phyloP scores from a whole-genome alignment of 2,329 filamentous ascomycete species.

The Hymenotorrendiella dingleyae region DNA sequence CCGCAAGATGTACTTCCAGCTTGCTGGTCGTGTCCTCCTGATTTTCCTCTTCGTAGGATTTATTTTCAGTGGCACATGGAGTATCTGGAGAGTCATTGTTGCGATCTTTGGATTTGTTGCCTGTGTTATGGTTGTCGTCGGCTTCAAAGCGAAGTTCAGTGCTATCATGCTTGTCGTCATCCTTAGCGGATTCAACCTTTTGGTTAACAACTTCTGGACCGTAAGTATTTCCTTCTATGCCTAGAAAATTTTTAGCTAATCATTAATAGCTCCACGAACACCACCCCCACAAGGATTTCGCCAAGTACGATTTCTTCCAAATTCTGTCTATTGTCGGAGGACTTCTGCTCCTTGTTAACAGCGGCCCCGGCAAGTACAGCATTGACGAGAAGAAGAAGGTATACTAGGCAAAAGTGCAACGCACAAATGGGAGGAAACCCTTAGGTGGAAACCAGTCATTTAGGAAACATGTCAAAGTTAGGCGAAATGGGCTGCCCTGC shows the following conservation, averaged over 20 bases:
- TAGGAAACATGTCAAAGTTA: conserved; percentile 16
- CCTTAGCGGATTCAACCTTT: conserved; percentile 89
- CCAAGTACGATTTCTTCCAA: conserved; percentile 99
- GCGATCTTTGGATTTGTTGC: conserved; percentile 81
- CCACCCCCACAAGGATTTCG: conserved; percentile 99
- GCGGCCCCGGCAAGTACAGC: conserved; percentile 93
- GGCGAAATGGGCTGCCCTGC: conserved; percentile 16
- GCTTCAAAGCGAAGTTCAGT: conserved; percentile 99
- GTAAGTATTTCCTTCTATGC: conserved; percentile 52
- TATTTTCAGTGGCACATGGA: conserved; percentile 92
- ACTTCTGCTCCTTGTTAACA: conserved; percentile 94
- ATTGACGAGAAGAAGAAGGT: conserved; percentile 99
- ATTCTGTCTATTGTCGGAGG: conserved; percentile 97
- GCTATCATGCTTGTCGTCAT: conserved; percentile 92
- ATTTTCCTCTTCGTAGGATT: conserved; percentile 98
- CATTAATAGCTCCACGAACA: conserved; percentile 75
- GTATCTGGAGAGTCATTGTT: conserved; percentile 78
- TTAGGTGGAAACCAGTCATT: conserved; percentile 13
- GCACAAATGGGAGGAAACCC: conserved; percentile 6
- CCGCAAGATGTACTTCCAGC: conserved; percentile 99
- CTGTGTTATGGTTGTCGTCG: conserved; percentile 97
- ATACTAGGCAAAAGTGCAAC: conserved; percentile 52
- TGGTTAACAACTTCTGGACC: conserved; percentile 99
- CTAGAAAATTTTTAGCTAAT: conserved; percentile 19
- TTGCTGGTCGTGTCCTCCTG: conserved; percentile 87